phyloP scores from a whole-genome alignment of 331 rosid genomes.

The Cydonia oblonga region DNA sequence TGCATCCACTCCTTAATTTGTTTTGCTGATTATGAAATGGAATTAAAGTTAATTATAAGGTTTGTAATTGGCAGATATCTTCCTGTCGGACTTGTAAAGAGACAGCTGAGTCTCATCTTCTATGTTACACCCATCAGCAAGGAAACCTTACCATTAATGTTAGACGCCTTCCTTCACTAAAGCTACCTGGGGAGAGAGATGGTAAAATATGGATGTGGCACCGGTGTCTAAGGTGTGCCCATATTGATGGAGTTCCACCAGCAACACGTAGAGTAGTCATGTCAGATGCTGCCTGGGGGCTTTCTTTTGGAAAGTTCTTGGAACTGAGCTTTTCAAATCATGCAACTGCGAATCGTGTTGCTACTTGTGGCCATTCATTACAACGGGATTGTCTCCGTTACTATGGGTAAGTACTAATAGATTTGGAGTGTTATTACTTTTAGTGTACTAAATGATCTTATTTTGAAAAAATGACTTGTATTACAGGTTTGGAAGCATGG shows the following conservation, averaged over 20 bases:
- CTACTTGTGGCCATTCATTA: slow-evolving; percentile 94
- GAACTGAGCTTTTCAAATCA: slow-evolving; percentile 97
- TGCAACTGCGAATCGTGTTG: slow-evolving; percentile 96
- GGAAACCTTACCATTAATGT: slow-evolving; percentile 96
- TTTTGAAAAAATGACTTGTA: slow-evolving; percentile 11
- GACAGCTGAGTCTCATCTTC: slow-evolving; percentile 63
- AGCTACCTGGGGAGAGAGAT: slow-evolving; percentile 78
- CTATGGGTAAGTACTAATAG: slow-evolving; percentile 57
- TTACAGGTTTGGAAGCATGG: slow-evolving; percentile 87
- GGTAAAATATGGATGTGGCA: slow-evolving; percentile 99
- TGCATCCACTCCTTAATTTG: neutral
- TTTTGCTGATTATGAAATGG: neutral
- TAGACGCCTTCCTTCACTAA: slow-evolving; percentile 61
- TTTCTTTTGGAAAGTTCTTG: slow-evolving; percentile 96
- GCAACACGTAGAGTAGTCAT: slow-evolving; percentile 87
- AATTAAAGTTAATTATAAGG: neutral
- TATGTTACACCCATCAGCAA: slow-evolving; percentile 80
- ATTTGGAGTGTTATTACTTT: neutral
- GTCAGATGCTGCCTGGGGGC: slow-evolving; percentile 99
- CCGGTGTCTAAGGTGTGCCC: slow-evolving; percentile 79
- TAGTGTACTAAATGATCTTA: slow-evolving; percentile 10
- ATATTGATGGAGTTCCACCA: slow-evolving; percentile 81
- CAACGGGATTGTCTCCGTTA: slow-evolving; percentile 97
- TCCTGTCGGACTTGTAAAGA: slow-evolving; percentile 71
- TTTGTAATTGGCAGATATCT: slow-evolving; percentile 37